Evolutionary conservation across 192 early-diverging fungal genomes (phyloP), one percentile per base, ranked within the genome.

Genomic region (Gaertneriomyces semiglobifer): DNA sequence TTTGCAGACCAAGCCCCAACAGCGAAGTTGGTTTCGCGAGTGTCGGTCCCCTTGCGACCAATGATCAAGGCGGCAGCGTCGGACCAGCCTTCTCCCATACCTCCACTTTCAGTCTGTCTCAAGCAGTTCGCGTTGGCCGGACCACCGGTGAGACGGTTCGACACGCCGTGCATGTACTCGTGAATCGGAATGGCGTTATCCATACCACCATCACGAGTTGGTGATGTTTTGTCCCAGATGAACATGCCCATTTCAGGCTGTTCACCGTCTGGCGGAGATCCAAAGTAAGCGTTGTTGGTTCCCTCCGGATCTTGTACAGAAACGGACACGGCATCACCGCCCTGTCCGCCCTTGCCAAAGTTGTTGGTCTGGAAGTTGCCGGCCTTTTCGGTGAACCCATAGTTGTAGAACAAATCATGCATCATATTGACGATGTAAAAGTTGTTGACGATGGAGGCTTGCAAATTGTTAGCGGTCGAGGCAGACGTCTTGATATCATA

Each of bases 331-430:
- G 64, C 60, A 44, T 74, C 73, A 33, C 68, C 65, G n/a, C 63
- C 76, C 9, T 61, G 51, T 11, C 72, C 72, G 0, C 61, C 69
- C 12, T 52, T 50, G 44, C 62, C 56, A 50, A 33, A 48, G 69
- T 66, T 66, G 57, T 9, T 54, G 58, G 52, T 33, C 58, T 79
- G 78, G 79, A 94, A 94, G 74, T 94, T 96, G 3, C 93, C 94
- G 1, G 89, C 53, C 20, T 20, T 25, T 44, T 71, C 72, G 33
- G 33, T 48, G 60, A 79, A 76, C 25, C 73, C 73, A 51, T 79
- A 77, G 47, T 84, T 76, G 71, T 93, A 92, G 47, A 93, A 69
- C 44, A 81, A 68, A 73, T 87, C 73, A 67, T 86, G 86, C 54
- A 69, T 44, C 55, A 33, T 69, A 68, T 79, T 79, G 19, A 39